Conservation (phyloP, 2,329 filamentous ascomycete genomes). For the Trichoderma semiorbis region DNA sequence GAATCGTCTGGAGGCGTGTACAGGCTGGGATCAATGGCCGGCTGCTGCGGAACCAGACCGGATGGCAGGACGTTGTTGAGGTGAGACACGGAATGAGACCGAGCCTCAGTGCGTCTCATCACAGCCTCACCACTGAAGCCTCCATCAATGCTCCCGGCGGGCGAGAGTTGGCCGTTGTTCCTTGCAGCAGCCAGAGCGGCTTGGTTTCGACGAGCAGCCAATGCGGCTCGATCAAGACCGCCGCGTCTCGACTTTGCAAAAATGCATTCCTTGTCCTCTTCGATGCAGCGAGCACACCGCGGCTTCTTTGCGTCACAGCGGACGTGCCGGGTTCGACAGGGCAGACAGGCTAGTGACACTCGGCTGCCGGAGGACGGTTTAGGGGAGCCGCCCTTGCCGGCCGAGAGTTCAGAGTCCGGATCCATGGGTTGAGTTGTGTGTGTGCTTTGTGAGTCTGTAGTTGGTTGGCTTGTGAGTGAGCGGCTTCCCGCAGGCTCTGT, state of each 20-base stretch:
- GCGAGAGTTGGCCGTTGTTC: not conserved
- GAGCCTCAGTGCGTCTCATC: not conserved
- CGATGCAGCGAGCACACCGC: constrained; percentile 43
- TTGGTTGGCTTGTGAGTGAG: not conserved
- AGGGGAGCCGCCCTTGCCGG: not conserved
- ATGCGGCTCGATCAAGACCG: constrained; percentile 32
- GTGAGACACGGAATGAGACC: not conserved
- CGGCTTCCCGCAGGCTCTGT: not conserved
- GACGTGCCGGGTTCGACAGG: constrained; percentile 49
- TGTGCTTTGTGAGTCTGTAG: not conserved
- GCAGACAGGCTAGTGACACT: constrained; percentile 45
- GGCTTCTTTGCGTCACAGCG: constrained; percentile 51
- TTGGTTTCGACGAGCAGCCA: constrained; percentile 29
- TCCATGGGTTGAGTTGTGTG: not conserved
- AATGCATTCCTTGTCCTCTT: constrained; percentile 43
- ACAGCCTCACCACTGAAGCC: not conserved
- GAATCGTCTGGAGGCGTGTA: constrained; percentile 12
- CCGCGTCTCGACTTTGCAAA: constrained; percentile 52
- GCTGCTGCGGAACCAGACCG: not conserved
- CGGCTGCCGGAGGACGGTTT: constrained; percentile 20
- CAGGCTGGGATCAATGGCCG: not conserved
- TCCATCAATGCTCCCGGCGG: not conserved
- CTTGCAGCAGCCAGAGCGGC: constrained; percentile 15
- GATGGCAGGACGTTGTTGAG: not conserved
- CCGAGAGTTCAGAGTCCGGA: not conserved